These are phyloP conservation scores for Aspergillus olivimuriae DNA, from an alignment of 495 filamentous ascomycete genomes.

Conservation along the genomic window DNA sequence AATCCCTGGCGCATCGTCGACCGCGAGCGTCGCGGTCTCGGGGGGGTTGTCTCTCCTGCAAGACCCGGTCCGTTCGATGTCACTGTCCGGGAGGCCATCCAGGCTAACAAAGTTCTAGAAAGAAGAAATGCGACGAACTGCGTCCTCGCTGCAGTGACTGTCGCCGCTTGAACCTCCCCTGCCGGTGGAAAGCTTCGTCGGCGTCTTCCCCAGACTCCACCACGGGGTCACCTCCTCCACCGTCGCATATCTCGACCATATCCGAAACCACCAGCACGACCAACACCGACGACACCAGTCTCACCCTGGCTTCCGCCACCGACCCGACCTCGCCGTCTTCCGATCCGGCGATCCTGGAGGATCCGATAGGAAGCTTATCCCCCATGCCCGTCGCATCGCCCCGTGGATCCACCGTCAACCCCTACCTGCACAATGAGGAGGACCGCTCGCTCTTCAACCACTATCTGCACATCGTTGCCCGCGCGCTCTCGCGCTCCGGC, in stretches of 20 bases:
- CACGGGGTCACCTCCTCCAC: neutral
- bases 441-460: constrained; percentile 25
- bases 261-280: constrained; percentile 1
- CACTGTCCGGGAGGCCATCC: no score
- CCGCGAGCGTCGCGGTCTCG: constrained; percentile 25
- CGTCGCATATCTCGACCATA: constrained; percentile 2
- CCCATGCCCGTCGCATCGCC: constrained; percentile 20
- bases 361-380: constrained; percentile 6
- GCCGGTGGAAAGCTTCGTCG: constrained; percentile 14
- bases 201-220: constrained; percentile 3
- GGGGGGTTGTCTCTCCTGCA: constrained; percentile 24
- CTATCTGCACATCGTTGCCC: constrained; percentile 22
- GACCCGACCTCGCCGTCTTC: constrained; percentile 4
- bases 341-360: neutral
- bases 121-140: constrained; percentile 26
- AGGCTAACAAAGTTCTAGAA: no score
- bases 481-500: constrained; percentile 19
- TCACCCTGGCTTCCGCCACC: neutral
- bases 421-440: constrained; percentile 18
- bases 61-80: constrained; percentile 20
- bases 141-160: constrained; percentile 23
- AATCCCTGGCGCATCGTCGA: constrained; percentile 8
- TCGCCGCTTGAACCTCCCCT: constrained; percentile 20
- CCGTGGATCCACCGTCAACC: constrained; percentile 14
- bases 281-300: no score